phyloP scores from a whole-genome alignment of 1,284 basidiomycete species.

The Earliella scabrosa region DNA sequence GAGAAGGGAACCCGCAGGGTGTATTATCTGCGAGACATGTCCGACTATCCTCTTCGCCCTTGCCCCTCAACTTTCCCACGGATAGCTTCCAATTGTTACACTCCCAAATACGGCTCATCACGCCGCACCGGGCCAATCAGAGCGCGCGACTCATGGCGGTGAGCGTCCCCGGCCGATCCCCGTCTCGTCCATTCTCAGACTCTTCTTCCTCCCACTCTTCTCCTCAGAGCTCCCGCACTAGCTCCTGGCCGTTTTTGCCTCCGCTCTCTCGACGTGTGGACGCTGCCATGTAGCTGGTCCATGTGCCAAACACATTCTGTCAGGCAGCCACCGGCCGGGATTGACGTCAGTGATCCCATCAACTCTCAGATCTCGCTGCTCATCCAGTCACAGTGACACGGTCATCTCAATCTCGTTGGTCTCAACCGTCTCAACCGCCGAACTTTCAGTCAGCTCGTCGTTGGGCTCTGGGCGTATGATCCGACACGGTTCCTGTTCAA shows the following conservation, averaged over 20 bases:
- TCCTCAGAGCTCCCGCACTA: not conserved
- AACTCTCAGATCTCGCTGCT: no score
- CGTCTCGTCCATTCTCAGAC: constrained; percentile 1
- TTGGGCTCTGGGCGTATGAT: not conserved
- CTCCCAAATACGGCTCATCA: constrained; percentile 17
- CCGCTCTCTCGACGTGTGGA: not conserved
- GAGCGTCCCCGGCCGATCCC: not conserved
- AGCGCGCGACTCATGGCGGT: constrained; percentile 7
- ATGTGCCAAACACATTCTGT: not conserved
- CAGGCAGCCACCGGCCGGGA: not conserved
- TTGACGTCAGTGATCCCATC: constrained; percentile 16
- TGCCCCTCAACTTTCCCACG: constrained; percentile 24
- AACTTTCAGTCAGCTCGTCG: not conserved
- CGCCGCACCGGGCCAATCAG: constrained; percentile 15
- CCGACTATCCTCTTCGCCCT: constrained; percentile 5
- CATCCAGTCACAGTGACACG: not conserved
- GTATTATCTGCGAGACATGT: constrained; percentile 30
- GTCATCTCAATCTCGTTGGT: not conserved
- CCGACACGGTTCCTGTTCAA: not conserved
- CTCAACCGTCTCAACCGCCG: not conserved
- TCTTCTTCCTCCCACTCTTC: constrained; percentile 6
- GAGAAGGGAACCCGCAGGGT: constrained; percentile 15
- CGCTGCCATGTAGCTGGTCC: not conserved
- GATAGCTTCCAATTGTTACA: constrained; percentile 23
- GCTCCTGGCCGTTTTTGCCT: not conserved